These are phyloP conservation scores for Fusarium albosuccineum DNA, from an alignment of 2,329 filamentous ascomycete genomes.

Conservation along the genomic window DNA sequence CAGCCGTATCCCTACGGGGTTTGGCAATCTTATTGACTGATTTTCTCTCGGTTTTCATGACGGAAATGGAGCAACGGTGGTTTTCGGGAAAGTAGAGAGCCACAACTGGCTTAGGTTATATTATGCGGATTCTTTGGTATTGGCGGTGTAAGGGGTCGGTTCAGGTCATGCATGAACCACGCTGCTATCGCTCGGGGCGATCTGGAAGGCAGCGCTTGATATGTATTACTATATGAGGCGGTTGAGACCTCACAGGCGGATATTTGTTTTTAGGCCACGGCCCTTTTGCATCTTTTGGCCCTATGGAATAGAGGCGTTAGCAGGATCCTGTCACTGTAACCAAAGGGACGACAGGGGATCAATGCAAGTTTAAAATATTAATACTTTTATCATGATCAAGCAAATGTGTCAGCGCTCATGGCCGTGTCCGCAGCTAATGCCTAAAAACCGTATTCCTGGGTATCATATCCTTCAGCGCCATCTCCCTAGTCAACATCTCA, in stretches of 20 bases:
- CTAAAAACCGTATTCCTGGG: constrained; percentile 42
- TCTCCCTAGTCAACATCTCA: neutral
- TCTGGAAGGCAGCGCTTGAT: constrained; percentile 17
- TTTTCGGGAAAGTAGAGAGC: constrained; percentile 10
- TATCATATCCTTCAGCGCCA: constrained; percentile 46
- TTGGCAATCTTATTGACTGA: constrained; percentile 55
- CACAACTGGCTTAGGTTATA: constrained; percentile 18
- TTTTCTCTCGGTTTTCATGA: neutral
- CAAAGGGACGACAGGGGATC: constrained; percentile 20
- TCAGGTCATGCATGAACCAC: constrained; percentile 17
- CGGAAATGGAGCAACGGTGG: neutral
- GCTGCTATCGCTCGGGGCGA: constrained; percentile 21
- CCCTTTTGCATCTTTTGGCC: constrained; percentile 20
- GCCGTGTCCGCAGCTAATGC: constrained; percentile 15
- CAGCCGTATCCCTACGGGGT: constrained; percentile 55
- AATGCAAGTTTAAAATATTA: constrained; percentile 18
- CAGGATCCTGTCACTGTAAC: constrained; percentile 8
- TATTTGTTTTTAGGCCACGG: constrained; percentile 17
- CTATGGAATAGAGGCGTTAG: constrained; percentile 37
- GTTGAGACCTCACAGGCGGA: constrained; percentile 17
- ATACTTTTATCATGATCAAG: constrained; percentile 14
- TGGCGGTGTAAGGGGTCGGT: constrained; percentile 34
- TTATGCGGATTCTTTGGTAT: constrained; percentile 31
- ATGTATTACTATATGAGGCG: constrained; percentile 18
- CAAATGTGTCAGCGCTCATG: neutral